A percentile compares a stretch with the other conserved stretches of the same genome.
These are phyloP conservation scores for Coemansia sp. DNA, from an alignment of 192 early-diverging fungal species.

Conservation along the genomic window DNA sequence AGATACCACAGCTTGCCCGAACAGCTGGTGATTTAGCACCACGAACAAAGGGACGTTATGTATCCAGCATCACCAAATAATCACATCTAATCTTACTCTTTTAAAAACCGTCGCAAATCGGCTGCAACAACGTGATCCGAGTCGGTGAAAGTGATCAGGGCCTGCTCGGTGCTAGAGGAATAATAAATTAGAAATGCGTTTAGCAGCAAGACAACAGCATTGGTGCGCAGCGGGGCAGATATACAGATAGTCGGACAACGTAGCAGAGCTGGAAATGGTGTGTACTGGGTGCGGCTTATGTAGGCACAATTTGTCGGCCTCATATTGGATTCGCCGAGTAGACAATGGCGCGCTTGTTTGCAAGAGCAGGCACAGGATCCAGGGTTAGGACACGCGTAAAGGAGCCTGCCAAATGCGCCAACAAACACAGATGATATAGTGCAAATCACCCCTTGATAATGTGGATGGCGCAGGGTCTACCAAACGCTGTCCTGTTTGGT, in stretches of 20 bases:
- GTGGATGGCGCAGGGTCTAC: conserved; percentile 18
- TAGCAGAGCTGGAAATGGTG: neutral
- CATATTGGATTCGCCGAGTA: conserved; percentile 17
- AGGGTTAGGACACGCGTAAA: conserved; percentile 10
- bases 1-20: conserved; percentile 8
- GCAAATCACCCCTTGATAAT: conserved; percentile 3
- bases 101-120: neutral
- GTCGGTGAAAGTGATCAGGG: neutral
- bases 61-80: neutral
- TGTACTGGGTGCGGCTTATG: conserved; percentile 12
- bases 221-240: neutral
- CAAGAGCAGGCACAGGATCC: neutral
- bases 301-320: conserved; percentile 14
- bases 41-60: neutral
- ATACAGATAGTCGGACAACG: neutral
- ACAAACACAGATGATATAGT: conserved; percentile 15
- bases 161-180: conserved; percentile 6
- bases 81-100: conserved; percentile 5
- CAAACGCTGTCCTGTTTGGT: neutral
- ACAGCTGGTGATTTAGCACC: conserved; percentile 5
- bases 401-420: conserved; percentile 3
- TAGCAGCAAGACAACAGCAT: neutral
- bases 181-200: conserved; percentile 3
- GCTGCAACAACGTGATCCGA: too few relatives aligned
- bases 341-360: conserved; percentile 8